These are phyloP conservation scores for Ceriops decandra DNA, from an alignment of 345 rosid species.

Conservation along the genomic window DNA sequence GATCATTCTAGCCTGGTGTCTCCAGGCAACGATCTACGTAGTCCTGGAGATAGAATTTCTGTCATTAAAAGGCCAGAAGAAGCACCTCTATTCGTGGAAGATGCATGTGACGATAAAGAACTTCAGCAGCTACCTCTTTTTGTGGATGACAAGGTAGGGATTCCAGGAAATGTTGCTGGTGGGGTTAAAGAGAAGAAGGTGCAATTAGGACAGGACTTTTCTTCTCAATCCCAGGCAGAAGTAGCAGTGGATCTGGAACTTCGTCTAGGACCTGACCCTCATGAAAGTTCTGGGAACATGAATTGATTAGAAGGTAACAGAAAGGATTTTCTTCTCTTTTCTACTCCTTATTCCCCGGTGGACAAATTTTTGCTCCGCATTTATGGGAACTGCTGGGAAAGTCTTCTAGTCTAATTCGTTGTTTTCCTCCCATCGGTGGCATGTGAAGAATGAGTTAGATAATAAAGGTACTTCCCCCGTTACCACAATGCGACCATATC, in stretches of 20 bases:
- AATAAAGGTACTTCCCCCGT: too few relatives aligned
- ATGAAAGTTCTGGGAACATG: background rate
- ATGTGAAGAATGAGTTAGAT: too few relatives aligned
- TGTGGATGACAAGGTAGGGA: background rate
- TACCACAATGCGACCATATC: too few relatives aligned
- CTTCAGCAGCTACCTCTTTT: background rate
- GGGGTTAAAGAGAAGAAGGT: slow-evolving; percentile 2
- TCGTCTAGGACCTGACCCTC: slow-evolving; percentile 23
- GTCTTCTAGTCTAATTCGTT: too few relatives aligned
- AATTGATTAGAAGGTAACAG: background rate
- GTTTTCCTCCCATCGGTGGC: too few relatives aligned
- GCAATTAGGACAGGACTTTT: background rate
- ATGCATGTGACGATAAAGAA: background rate
- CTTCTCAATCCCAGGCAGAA: background rate
- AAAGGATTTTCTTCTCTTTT: slow-evolving; percentile 8
- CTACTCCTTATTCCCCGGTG: background rate
- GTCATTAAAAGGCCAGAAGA: slow-evolving; percentile 11
- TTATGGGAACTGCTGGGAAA: too few relatives aligned
- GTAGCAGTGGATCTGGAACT: slow-evolving; percentile 21
- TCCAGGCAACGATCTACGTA: background rate
- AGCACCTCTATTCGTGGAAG: background rate
- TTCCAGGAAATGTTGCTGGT: background rate
- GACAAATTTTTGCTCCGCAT: too few relatives aligned
- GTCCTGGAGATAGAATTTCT: slow-evolving; percentile 8
- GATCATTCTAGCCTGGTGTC: slow-evolving; percentile 2